Percentiles rank a stretch among this genome's conserved stretches.
phyloP scores from a whole-genome alignment of 208 protist species.

The Trypanosoma brucei region DNA sequence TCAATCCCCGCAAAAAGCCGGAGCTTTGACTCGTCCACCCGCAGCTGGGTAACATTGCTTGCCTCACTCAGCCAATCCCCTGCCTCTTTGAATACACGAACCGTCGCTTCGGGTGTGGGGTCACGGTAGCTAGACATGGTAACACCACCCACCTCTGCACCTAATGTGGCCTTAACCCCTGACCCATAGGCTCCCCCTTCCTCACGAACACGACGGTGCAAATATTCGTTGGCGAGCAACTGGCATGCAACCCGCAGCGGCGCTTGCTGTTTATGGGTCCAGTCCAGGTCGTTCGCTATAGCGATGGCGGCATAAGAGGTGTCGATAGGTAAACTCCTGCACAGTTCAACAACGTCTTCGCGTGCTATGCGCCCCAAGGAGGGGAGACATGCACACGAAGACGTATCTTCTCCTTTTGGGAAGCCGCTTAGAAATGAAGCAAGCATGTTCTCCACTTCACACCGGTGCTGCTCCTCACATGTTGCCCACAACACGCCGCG shows the following conservation, averaged over 20 bases:
- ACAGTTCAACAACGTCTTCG: conserved; percentile 18
- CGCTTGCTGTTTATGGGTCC: conserved; percentile 59
- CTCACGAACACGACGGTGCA: conserved; percentile 87
- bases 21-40: conserved; percentile 84
- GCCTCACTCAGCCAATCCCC: conserved; percentile 54
- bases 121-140: conserved; percentile 89
- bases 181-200: conserved; percentile 89
- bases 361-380: not conserved
- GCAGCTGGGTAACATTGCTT: conserved; percentile 50
- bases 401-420: conserved; percentile 6
- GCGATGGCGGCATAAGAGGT: conserved; percentile 77
- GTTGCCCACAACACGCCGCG: conserved; percentile 73
- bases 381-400: conserved; percentile 3
- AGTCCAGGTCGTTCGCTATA: conserved; percentile 54
- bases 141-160: conserved; percentile 70
- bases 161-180: conserved; percentile 50
- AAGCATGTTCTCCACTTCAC: conserved; percentile 51
- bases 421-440: conserved; percentile 39
- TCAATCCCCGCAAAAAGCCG: conserved; percentile 83
- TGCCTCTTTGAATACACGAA: conserved; percentile 66
- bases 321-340: conserved; percentile 70
- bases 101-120: conserved; percentile 62
- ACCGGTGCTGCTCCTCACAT: conserved; percentile 59
- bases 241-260: conserved; percentile 69
- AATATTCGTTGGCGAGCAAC: conserved; percentile 79